Conservation (phyloP, 2,329 filamentous ascomycete genomes). For the Nigrospora sphaerica region DNA sequence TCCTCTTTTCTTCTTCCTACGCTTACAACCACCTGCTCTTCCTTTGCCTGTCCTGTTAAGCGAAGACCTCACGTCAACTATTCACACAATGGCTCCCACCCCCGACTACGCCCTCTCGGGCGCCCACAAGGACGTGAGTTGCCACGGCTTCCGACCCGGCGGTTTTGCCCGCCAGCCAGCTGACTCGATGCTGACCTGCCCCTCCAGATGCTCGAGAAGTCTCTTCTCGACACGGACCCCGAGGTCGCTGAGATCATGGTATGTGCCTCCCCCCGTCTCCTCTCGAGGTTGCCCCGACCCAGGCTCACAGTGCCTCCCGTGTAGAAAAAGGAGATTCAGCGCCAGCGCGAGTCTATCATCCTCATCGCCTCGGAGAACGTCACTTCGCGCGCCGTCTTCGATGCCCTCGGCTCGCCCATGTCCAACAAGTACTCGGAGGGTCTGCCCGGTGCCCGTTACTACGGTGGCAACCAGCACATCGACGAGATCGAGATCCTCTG, state of each 20-base stretch:
- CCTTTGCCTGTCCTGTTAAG: not conserved
- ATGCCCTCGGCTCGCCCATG: conserved; percentile 91
- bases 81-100: conserved; percentile 21
- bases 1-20: not conserved
- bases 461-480: conserved; percentile 98
- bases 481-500: conserved; percentile 93
- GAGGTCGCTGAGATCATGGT: conserved; percentile 98
- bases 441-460: conserved; percentile 96
- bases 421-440: conserved; percentile 99
- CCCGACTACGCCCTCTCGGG: conserved; percentile 26
- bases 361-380: conserved; percentile 99
- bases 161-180: conserved; percentile 19
- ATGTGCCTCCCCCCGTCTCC: conserved; percentile 23
- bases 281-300: not conserved
- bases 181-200: conserved; percentile 17
- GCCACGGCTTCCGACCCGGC: not conserved
- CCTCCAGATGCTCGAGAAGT: conserved; percentile 85
- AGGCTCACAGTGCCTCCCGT: conserved; percentile 21
- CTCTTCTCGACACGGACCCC: conserved; percentile 82
- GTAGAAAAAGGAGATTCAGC: conserved; percentile 86
- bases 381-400: conserved; percentile 95
- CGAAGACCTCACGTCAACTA: not conserved
- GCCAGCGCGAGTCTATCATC: conserved; percentile 96
- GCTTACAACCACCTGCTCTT: not conserved
- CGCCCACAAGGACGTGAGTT: conserved; percentile 26